Evolutionary conservation across 2,329 filamentous ascomycete genomes (phyloP), one percentile per base, ranked within the genome.

Genomic region (Cercospora sp.): DNA sequence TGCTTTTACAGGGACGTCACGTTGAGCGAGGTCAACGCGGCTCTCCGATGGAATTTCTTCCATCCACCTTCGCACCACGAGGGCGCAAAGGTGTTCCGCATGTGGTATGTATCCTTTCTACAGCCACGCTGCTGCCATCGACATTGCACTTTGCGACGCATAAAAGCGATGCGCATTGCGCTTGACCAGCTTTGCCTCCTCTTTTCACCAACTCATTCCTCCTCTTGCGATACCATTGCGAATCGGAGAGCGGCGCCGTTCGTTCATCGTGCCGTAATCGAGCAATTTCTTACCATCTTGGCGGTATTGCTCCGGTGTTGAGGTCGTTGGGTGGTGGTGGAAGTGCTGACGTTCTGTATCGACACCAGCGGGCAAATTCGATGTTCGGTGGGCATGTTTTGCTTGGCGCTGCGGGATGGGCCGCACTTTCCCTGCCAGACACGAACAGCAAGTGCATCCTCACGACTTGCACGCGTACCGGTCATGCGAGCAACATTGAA

Each of bases 291-390:
- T 68, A 68, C 67, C 67, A 68, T 68, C 67, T 59, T 68, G 67
- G 60, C 67, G 59, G 60, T 68, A 63, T 68, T 65, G 67, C 59
- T 68, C 67, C 67, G 67, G 63, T 65, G 67, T 65, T 60, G 60
- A 64, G 51, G 51, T 68, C 59, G 67, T 59, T 68, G 60, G 59
- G 63, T 40, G 60, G 58, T 63, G 26, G 48, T 45, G 33, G 42
- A 57, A 53, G 60, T 60, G 64, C 31, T 61, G 64, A 28, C 42
- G 63, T 40, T 51, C 63, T 16, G 26, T 42, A 10, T 64, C 13
- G 31, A 33, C 61, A 31, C 18, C 42, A 20, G 36, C 36, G 23
- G 18, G 18, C 60, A 48, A 63, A 63, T 51, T 63, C 40, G 40
- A 51, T 31, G 55, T 33, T 59, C 55, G 18, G 55, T 59, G 55